Evolutionary conservation across 2,329 filamentous ascomycete species (phyloP).

Genomic region (Alternaria ethzedia): DNA sequence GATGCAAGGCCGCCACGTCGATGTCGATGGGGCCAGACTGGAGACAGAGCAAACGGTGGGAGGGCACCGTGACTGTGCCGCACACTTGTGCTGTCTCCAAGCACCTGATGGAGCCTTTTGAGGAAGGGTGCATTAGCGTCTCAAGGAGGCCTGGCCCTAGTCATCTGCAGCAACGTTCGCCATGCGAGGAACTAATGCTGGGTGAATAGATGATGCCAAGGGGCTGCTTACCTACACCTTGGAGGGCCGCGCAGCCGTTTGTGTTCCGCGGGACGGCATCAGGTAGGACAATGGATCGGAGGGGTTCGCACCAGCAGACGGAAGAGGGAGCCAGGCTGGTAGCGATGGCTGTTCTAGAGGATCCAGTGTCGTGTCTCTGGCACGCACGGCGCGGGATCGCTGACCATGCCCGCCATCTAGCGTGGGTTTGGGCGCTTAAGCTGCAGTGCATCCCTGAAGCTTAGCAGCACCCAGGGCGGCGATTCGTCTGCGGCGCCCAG

Average conservation of each 20-base stretch:
- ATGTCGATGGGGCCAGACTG: constrained; percentile 14
- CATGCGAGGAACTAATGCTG: constrained; percentile 11
- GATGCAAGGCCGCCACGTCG: constrained; percentile 39
- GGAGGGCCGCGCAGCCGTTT: neutral
- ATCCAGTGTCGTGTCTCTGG: constrained; percentile 23
- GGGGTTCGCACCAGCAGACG: neutral
- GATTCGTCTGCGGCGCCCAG: constrained; percentile 18
- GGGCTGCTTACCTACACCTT: neutral
- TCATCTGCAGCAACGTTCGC: constrained; percentile 14
- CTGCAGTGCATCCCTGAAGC: constrained; percentile 15
- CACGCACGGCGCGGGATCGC: constrained; percentile 16
- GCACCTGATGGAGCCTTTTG: constrained; percentile 25
- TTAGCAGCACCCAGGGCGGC: neutral
- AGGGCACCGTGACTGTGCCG: constrained; percentile 22
- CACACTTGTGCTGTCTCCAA: constrained; percentile 21
- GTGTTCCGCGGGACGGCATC: neutral
- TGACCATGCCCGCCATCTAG: constrained; percentile 10
- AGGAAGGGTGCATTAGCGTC: constrained; percentile 32
- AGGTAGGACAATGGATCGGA: neutral
- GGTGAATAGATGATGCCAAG: constrained; percentile 9
- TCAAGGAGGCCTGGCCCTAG: constrained; percentile 18
- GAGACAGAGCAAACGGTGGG: constrained; percentile 22
- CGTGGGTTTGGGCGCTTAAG: constrained; percentile 22
- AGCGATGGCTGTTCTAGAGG: constrained; percentile 6
- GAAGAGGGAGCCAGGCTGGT: neutral